These are phyloP conservation scores for Barnettozyma salicaria DNA, from an alignment of 805 yeast genomes.

Conservation along the genomic window DNA sequence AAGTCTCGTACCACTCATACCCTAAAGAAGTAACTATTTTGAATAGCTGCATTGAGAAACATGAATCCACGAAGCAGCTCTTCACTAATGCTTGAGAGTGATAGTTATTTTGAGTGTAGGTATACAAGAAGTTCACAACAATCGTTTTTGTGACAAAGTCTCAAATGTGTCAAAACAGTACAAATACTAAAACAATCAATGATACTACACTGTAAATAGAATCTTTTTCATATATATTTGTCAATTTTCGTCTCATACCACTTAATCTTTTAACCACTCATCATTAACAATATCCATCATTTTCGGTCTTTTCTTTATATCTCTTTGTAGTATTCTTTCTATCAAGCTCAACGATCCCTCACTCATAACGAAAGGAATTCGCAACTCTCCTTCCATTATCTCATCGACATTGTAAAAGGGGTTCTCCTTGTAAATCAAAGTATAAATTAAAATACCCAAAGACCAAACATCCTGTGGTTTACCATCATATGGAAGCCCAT, in stretches of 20 bases:
- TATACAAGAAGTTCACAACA: too few species aligned
- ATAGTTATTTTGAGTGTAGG: too few species aligned
- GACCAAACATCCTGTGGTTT: conserved; percentile 98
- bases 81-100: too few species aligned
- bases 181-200: too few species aligned
- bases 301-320: conserved; percentile 61
- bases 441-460: conserved; percentile 82
- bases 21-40: conserved; percentile 4
- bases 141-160: not conserved
- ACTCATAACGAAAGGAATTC: conserved; percentile 59
- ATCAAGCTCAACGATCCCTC: conserved; percentile 58
- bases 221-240: not conserved
- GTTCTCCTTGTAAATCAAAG: conserved; percentile 86
- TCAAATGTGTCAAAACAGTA: too few species aligned
- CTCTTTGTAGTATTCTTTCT: conserved; percentile 59
- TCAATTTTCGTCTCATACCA: not conserved
- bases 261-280: conserved; percentile 49
- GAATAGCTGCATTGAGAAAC: not conserved
- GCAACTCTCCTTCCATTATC: conserved; percentile 82
- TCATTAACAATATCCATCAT: conserved; percentile 65
- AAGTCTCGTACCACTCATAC: too few species aligned
- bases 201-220: too few species aligned
- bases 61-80: too few species aligned
- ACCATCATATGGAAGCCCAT: conserved; percentile 86
- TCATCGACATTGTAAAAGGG: conserved; percentile 96